Conservation (phyloP, 345 rosid genomes). For the Mallotus nudiflorus region DNA sequence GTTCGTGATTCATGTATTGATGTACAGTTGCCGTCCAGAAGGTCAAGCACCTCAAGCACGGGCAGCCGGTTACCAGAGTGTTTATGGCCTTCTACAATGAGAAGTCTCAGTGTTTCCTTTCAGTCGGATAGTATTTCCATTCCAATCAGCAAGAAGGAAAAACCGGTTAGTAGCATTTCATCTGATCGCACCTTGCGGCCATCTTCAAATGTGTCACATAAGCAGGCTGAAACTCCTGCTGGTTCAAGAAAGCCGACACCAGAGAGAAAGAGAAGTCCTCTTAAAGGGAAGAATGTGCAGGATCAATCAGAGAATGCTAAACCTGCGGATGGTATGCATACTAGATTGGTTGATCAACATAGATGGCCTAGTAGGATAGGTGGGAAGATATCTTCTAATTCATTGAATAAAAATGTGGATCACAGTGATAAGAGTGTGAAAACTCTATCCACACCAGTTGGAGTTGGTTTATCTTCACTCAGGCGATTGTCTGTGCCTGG, state of each 20-base stretch:
- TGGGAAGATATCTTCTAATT: conserved; percentile 54
- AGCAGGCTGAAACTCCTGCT: conserved; percentile 54
- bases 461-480: conserved; percentile 46
- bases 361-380: conserved; percentile 88
- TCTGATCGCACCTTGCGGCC: conserved; percentile 81
- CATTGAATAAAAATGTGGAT: conserved; percentile 58
- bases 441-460: conserved; percentile 41
- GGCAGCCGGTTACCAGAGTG: conserved; percentile 73
- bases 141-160: conserved; percentile 84
- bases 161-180: conserved; percentile 50
- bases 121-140: conserved; percentile 86
- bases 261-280: conserved; percentile 81
- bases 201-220: conserved; percentile 77
- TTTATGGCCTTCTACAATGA: conserved; percentile 99
- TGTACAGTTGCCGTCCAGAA: conserved; percentile 55
- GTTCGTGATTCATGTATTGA: conserved; percentile 62
- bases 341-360: conserved; percentile 84
- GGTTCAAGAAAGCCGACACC: conserved; percentile 66
- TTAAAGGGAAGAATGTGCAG: conserved; percentile 74
- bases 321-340: conserved; percentile 66
- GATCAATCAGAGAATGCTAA: conserved; percentile 92
- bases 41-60: conserved; percentile 50
- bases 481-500: conserved; percentile 54
- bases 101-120: conserved; percentile 93
- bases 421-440: conserved; percentile 51